Conservation (phyloP, 441 rosid genomes). For the Pelargonium myrrhifolium region DNA sequence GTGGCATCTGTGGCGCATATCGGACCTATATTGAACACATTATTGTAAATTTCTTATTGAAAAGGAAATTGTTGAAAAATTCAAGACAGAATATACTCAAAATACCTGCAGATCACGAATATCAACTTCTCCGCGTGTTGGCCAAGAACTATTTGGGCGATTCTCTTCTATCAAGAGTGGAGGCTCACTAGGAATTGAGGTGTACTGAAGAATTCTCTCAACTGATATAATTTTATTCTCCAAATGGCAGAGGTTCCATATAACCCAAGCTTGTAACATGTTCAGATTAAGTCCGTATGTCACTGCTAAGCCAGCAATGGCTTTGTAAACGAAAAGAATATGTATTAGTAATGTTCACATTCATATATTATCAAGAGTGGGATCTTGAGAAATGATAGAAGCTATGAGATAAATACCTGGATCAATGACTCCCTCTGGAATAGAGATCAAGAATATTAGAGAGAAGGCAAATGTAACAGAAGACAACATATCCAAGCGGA, state of each 20-base stretch:
- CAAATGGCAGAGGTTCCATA: conserved; percentile 51
- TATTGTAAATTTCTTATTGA: neutral
- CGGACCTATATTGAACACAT: conserved; percentile 40
- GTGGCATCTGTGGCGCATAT: conserved; percentile 82
- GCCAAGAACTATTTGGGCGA: conserved; percentile 54
- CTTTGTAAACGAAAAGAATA: conserved; percentile 24
- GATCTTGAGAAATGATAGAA: neutral
- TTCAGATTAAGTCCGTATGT: conserved; percentile 78
- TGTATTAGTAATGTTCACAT: conserved; percentile 1
- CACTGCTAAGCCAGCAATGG: conserved; percentile 79
- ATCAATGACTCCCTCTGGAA: conserved; percentile 61
- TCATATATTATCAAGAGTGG: neutral
- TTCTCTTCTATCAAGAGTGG: conserved; percentile 61
- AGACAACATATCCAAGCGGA: conserved; percentile 73
- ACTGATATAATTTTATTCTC: conserved; percentile 86
- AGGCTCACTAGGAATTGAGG: conserved; percentile 65
- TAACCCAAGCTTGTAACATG: conserved; percentile 53
- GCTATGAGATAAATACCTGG: conserved; percentile 51
- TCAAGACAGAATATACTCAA: neutral
- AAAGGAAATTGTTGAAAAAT: neutral
- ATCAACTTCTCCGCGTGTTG: conserved; percentile 53
- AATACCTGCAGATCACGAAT: conserved; percentile 62
- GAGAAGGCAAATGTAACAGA: conserved; percentile 60
- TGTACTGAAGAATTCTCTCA: conserved; percentile 82
- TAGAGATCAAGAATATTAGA: conserved; percentile 52